Conservation (phyloP, 192 early-diverging fungal genomes). For the Gigaspora rosea region DNA sequence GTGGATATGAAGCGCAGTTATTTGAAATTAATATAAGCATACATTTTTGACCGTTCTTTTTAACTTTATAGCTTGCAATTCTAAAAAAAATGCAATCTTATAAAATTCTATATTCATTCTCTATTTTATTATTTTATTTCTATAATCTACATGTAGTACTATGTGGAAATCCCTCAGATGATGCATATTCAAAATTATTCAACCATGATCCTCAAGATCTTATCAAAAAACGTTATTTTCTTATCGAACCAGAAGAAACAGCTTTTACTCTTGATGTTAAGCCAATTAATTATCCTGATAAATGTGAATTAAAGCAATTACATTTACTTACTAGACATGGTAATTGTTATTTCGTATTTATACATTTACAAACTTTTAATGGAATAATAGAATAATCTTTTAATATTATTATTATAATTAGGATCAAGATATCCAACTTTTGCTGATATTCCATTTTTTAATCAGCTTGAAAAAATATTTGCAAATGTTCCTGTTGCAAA, state of each 20-base stretch:
- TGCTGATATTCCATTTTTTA: not conserved
- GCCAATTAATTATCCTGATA: too few relatives aligned
- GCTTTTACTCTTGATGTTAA: not conserved
- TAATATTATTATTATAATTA: not conserved
- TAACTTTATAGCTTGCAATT: too few relatives aligned
- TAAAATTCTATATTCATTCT: too few relatives aligned
- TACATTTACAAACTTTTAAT: not conserved
- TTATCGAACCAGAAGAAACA: not conserved
- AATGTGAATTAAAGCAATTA: too few relatives aligned
- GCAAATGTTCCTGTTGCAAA: constrained; percentile 1
- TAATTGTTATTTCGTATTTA: not conserved
- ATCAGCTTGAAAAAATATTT: not conserved
- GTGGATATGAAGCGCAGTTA: too few relatives aligned
- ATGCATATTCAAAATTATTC: not conserved
- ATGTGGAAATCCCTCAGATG: too few relatives aligned
- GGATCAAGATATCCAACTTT: not conserved
- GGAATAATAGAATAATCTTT: not conserved
- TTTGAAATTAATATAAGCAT: too few relatives aligned
- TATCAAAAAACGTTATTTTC: not conserved
- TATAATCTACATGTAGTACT: too few relatives aligned
- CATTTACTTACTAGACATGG: too few relatives aligned
- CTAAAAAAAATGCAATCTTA: too few relatives aligned
- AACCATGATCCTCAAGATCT: not conserved
- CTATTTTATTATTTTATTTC: too few relatives aligned
- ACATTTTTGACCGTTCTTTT: too few relatives aligned